Evolutionary conservation across 441 rosid species (phyloP).

Genomic region (Croton setiger): DNA sequence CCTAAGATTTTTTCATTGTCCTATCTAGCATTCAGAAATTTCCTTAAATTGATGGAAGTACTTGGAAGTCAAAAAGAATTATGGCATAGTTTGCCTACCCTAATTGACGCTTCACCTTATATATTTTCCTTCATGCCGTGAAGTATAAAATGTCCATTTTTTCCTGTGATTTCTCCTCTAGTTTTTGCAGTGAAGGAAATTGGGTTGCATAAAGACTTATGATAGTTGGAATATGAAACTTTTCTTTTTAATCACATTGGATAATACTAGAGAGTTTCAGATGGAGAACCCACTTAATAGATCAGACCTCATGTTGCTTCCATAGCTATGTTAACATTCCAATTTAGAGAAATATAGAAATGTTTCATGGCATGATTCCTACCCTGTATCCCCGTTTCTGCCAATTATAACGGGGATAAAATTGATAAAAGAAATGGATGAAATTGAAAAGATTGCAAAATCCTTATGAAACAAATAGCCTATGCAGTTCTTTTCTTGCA

Average conservation of each 20-base stretch:
- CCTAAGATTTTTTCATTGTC: not conserved
- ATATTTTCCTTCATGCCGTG: not conserved
- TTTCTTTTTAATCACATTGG: not conserved
- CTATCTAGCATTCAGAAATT: not conserved
- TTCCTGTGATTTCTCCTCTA: not conserved
- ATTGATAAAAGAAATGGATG: not conserved
- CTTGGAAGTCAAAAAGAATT: not conserved
- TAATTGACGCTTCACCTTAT: not conserved
- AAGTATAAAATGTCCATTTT: not conserved
- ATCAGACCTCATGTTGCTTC: not conserved
- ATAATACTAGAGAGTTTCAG: not conserved
- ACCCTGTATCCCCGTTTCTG: not conserved
- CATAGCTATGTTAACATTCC: not conserved
- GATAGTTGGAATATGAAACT: conserved; percentile 5
- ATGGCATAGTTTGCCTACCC: not conserved
- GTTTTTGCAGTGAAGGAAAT: not conserved
- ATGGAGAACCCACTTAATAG: not conserved
- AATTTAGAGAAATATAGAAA: not conserved
- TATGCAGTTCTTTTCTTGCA: not conserved
- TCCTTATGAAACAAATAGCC: not conserved
- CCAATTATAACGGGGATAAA: not conserved
- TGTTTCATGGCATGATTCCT: not conserved
- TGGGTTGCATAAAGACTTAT: not conserved
- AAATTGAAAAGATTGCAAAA: not conserved
- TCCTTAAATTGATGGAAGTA: not conserved